phyloP scores from a whole-genome alignment of 495 filamentous ascomycete genomes.

The Penicillium bialowiezense region DNA sequence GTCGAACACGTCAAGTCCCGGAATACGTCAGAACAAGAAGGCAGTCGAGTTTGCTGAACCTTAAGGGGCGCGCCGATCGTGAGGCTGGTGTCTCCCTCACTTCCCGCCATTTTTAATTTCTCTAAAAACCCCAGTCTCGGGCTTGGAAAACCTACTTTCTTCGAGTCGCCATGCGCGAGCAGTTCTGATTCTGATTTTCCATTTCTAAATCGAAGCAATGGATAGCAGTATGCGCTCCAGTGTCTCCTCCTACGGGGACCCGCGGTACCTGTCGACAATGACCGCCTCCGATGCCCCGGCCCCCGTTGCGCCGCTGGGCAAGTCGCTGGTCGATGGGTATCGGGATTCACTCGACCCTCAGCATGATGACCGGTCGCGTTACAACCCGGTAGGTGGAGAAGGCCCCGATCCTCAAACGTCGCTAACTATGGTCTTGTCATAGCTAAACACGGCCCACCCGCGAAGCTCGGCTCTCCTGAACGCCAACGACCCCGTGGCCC shows the following conservation, averaged over 20 bases:
- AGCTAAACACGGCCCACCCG: slow-evolving; percentile 34
- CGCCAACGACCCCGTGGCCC: slow-evolving; percentile 55
- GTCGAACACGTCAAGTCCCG: slow-evolving; percentile 1
- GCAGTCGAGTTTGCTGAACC: slow-evolving; percentile 26
- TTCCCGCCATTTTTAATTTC: slow-evolving; percentile 22
- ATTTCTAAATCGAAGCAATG: slow-evolving; percentile 29
- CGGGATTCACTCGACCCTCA: slow-evolving; percentile 34
- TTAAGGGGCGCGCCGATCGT: slow-evolving; percentile 16
- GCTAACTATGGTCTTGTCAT: slow-evolving; percentile 14
- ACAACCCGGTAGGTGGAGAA: slow-evolving; percentile 39
- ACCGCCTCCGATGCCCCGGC: slow-evolving; percentile 38
- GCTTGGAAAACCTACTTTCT: no score
- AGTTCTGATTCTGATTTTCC: no score
- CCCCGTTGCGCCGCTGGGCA: slow-evolving; percentile 29
- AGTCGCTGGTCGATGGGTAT: slow-evolving; percentile 47
- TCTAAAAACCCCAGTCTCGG: slow-evolving; percentile 3
- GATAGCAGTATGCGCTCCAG: slow-evolving; percentile 45
- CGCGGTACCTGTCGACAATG: slow-evolving; percentile 38
- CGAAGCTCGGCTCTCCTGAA: slow-evolving; percentile 45
- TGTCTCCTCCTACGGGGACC: slow-evolving; percentile 48
- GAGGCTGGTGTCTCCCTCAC: slow-evolving; percentile 9
- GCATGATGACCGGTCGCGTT: slow-evolving; percentile 33
- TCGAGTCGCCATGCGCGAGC: no score
- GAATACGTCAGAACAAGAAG: no score
- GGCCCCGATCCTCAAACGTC: not conserved